These are phyloP conservation scores for Kwoniella sp. DNA, from an alignment of 768 basidiomycete genomes.

Conservation along the genomic window DNA sequence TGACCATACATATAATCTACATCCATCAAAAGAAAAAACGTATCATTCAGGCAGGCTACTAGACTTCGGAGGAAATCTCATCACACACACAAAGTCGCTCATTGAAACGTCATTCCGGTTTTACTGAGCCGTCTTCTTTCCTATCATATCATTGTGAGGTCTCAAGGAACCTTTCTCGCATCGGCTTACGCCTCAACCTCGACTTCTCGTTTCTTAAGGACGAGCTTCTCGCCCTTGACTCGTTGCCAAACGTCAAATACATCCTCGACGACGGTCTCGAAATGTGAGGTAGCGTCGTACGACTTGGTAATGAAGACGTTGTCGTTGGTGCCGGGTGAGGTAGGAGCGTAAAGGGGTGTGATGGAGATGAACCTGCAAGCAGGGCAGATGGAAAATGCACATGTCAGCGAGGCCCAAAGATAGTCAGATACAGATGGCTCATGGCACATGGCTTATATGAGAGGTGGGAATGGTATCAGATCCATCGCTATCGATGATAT, in stretches of 20 bases:
- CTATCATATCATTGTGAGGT: too few relatives aligned
- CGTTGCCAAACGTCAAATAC: constrained; percentile 96
- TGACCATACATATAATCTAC: constrained; percentile 19
- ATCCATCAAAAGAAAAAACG: not conserved
- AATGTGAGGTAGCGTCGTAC: constrained; percentile 98
- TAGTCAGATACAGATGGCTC: not conserved
- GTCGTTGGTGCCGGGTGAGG: constrained; percentile 75
- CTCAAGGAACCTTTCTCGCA: too few relatives aligned
- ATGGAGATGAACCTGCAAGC: constrained; percentile 84
- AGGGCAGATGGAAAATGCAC: not conserved
- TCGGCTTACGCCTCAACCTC: constrained; percentile 47
- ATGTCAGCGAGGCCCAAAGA: not conserved
- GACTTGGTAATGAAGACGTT: constrained; percentile 96
- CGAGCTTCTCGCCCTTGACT: constrained; percentile 59
- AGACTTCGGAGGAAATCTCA: too few relatives aligned
- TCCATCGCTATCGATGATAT: not conserved
- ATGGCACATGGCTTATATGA: too few relatives aligned
- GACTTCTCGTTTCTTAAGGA: constrained; percentile 53
- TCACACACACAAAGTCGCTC: not conserved
- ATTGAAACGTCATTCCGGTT: not conserved
- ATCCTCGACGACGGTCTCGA: constrained; percentile 97
- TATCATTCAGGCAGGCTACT: not conserved
- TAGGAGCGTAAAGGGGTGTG: constrained; percentile 83
- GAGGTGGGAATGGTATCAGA: too few relatives aligned
- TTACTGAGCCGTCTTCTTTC: too few relatives aligned